These are phyloP conservation scores for Jatropha multifida DNA, from an alignment of 441 rosid genomes.

Conservation along the genomic window DNA sequence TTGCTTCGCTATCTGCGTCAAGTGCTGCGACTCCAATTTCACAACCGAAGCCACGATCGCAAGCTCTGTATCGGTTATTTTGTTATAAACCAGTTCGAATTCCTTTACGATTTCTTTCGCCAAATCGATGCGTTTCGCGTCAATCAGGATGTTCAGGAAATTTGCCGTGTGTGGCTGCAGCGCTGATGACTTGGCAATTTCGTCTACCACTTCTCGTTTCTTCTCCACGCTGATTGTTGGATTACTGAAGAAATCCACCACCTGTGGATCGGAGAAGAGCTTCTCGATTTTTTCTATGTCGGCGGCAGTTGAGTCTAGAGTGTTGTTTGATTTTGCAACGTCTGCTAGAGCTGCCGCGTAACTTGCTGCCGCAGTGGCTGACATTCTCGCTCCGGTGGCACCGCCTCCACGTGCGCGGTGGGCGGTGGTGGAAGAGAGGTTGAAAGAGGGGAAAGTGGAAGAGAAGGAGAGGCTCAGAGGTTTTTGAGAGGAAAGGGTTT, in stretches of 20 bases:
- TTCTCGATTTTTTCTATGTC: constrained; percentile 74
- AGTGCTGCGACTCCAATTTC: constrained; percentile 64
- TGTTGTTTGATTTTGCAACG: constrained; percentile 55
- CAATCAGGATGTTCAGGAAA: constrained; percentile 64
- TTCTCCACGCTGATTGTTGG: constrained; percentile 48
- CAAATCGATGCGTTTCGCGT: constrained; percentile 55
- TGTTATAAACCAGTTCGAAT: constrained; percentile 68
- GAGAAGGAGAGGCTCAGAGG: constrained; percentile 47
- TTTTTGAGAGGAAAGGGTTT: constrained; percentile 35
- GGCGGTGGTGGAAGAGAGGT: constrained; percentile 20
- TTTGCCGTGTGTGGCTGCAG: constrained; percentile 63
- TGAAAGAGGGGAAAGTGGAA: constrained; percentile 34
- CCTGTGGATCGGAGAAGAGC: constrained; percentile 51
- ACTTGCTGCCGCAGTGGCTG: constrained; percentile 55
- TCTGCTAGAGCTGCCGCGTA: constrained; percentile 79
- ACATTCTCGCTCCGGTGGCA: constrained; percentile 49
- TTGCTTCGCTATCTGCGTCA: constrained; percentile 88
- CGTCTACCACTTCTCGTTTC: constrained; percentile 59
- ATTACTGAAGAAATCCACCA: constrained; percentile 54
- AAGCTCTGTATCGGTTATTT: constrained; percentile 63
- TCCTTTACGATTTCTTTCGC: constrained; percentile 68
- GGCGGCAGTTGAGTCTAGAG: constrained; percentile 58
- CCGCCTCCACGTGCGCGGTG: constrained; percentile 36
- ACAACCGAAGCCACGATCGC: constrained; percentile 84
- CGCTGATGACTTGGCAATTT: constrained; percentile 39